Percentiles rank a stretch among this genome's conserved stretches.
Conservation (phyloP, 192 early-diverging fungal genomes). For the Powellomyces hirtus region DNA sequence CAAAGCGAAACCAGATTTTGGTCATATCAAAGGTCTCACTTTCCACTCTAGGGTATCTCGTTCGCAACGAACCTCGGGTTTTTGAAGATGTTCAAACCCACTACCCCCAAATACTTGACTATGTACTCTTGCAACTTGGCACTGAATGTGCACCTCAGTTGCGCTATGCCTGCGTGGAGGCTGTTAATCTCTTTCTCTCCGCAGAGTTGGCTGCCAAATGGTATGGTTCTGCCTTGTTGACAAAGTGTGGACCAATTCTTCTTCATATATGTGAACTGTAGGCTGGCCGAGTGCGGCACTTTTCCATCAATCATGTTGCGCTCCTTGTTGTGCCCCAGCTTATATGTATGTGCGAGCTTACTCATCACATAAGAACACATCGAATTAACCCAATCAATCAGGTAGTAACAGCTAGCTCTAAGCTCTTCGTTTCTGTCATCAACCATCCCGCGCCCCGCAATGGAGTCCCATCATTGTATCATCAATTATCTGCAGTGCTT, state of each 20-base stretch:
- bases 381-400: background rate
- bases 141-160: constrained; percentile 3
- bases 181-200: background rate
- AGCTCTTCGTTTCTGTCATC: constrained; percentile 7
- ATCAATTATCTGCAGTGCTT: background rate
- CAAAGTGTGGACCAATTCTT: background rate
- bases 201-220: constrained; percentile 7
- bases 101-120: background rate
- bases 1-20: background rate
- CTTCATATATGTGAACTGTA: background rate
- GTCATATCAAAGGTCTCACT: background rate
- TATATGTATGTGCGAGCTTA: constrained; percentile 10
- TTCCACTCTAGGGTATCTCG: background rate
- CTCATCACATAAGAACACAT: too few species aligned
- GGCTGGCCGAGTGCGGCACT: background rate
- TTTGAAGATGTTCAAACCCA: background rate
- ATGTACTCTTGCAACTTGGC: background rate
- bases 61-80: background rate
- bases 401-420: constrained; percentile 2
- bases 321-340: background rate
- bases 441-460: background rate
- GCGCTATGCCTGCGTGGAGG: constrained; percentile 3
- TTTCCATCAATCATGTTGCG: constrained; percentile 1
- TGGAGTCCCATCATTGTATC: background rate
- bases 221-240: constrained; percentile 14